Evolutionary conservation across 306 rosid genomes (phyloP).

Genomic region (Morella rubra): DNA sequence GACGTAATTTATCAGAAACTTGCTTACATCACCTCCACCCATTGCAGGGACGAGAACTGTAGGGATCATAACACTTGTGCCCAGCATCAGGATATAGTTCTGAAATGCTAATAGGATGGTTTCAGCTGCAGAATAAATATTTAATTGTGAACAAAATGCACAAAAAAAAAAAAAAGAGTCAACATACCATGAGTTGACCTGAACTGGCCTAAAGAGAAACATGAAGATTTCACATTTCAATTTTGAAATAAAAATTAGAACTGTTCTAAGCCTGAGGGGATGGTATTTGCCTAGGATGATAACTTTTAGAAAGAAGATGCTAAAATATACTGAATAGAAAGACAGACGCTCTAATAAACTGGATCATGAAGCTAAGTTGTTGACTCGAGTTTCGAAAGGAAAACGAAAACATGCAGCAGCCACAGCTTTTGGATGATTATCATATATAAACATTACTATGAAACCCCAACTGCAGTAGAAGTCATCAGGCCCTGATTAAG

Average conservation of each 20-base stretch:
- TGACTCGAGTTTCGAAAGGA: background rate
- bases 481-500: background rate
- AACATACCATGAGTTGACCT: background rate
- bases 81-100: conserved; percentile 92
- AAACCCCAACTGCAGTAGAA: background rate
- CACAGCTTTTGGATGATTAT: background rate
- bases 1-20: conserved; percentile 13
- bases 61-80: conserved; percentile 95
- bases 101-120: conserved; percentile 87
- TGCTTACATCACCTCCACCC: conserved; percentile 91
- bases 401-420: background rate
- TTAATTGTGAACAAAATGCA: conserved; percentile 24
- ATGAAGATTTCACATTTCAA: background rate
- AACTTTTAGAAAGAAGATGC: background rate
- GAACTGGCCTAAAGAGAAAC: background rate
- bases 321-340: background rate
- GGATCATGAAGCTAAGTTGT: background rate
- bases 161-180: background rate
- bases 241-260: background rate
- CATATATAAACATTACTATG: background rate
- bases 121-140: conserved; percentile 66
- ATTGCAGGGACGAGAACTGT: conserved; percentile 74
- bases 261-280: background rate
- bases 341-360: background rate
- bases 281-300: background rate